phyloP scores from a whole-genome alignment of 176 grass and related monocot species.

The Rhynchospora tenuis region DNA sequence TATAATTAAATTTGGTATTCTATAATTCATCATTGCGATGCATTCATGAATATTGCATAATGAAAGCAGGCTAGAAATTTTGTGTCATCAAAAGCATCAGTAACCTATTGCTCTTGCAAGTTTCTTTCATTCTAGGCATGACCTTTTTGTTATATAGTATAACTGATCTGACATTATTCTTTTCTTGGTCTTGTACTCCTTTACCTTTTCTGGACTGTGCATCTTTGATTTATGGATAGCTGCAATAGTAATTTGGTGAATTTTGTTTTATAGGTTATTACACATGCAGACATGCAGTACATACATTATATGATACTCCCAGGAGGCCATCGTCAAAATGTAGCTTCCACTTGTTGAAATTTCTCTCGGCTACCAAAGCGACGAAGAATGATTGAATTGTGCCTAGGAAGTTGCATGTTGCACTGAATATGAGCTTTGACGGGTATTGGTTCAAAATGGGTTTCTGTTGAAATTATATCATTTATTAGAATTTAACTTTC shows the following conservation, averaged over 20 bases:
- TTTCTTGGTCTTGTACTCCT: neutral
- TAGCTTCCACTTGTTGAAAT: slow-evolving; percentile 48
- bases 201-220: neutral
- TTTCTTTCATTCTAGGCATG: neutral
- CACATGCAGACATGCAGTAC: neutral
- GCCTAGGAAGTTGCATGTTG: slow-evolving; percentile 33
- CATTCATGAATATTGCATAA: neutral
- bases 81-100: neutral
- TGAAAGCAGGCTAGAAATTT: neutral
- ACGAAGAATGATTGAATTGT: slow-evolving; percentile 45
- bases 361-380: slow-evolving; percentile 37
- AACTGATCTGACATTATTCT: neutral
- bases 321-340: slow-evolving; percentile 42
- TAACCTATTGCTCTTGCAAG: neutral
- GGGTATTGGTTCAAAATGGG: slow-evolving; percentile 66
- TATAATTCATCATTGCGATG: neutral
- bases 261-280: neutral
- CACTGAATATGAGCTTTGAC: slow-evolving; percentile 56
- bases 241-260: neutral
- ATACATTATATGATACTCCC: slow-evolving; percentile 42
- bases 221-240: neutral
- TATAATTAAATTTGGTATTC: neutral
- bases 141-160: neutral
- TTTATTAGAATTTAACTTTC: neutral
- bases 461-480: neutral